These are phyloP conservation scores for Eimeria mitis DNA, from an alignment of 169 alveolate genomes.

Conservation along the genomic window DNA sequence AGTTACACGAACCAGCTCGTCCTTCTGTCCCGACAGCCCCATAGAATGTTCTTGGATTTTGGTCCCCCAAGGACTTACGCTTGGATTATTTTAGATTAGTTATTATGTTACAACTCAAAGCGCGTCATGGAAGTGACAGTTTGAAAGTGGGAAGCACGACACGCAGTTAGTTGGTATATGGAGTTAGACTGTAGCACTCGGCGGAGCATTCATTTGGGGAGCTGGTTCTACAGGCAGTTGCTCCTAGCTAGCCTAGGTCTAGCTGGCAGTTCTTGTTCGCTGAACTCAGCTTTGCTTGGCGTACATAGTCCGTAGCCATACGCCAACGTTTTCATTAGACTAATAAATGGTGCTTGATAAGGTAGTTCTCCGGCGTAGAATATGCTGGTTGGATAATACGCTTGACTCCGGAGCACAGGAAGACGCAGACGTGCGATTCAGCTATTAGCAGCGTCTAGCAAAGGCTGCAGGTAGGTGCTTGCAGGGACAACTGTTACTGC, in stretches of 20 bases:
- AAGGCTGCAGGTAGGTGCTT: neutral
- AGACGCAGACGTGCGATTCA: neutral
- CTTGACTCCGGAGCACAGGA: neutral
- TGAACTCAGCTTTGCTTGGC: neutral
- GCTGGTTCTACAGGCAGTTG: neutral
- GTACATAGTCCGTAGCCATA: neutral
- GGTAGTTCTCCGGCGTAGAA: neutral
- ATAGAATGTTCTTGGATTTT: constrained; percentile 7
- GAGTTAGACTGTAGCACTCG: neutral
- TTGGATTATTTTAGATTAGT: neutral
- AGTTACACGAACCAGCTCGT: constrained; percentile 9
- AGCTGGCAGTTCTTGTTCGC: neutral
- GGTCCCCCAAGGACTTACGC: neutral
- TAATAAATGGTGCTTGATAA: neutral
- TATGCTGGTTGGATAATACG: too few species aligned
- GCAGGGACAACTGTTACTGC: neutral
- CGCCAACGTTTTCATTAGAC: neutral
- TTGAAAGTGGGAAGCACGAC: neutral
- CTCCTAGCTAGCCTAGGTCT: neutral
- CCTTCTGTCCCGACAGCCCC: constrained; percentile 32
- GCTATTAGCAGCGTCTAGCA: neutral
- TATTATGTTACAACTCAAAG: neutral
- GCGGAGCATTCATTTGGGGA: neutral
- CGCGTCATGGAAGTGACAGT: neutral
- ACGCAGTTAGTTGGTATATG: neutral